These are phyloP conservation scores for Agaricus bisporus DNA, from an alignment of 768 basidiomycete species.

Conservation along the genomic window DNA sequence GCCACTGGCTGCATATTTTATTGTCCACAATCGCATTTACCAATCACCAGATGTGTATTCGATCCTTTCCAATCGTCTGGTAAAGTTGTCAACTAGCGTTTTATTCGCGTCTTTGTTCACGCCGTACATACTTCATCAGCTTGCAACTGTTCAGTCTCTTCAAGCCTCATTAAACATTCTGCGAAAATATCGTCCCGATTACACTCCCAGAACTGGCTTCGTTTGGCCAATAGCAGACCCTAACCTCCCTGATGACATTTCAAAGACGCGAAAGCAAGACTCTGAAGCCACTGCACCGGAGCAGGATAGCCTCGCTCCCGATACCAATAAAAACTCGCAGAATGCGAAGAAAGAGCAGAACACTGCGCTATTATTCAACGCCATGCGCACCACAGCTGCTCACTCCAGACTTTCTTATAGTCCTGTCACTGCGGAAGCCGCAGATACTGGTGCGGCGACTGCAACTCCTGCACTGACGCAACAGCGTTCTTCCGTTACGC, in stretches of 20 bases:
- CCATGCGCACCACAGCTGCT: slow-evolving; percentile 73
- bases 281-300: slow-evolving; percentile 8
- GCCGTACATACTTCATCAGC: slow-evolving; percentile 27
- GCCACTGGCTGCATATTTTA: slow-evolving; percentile 79
- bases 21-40: slow-evolving; percentile 86
- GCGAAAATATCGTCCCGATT: slow-evolving; percentile 70
- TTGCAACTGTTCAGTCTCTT: slow-evolving; percentile 64
- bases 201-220: slow-evolving; percentile 79
- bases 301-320: slow-evolving; percentile 8
- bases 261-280: slow-evolving; percentile 10
- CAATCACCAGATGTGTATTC: slow-evolving; percentile 83
- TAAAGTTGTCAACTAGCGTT: slow-evolving; percentile 21
- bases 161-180: slow-evolving; percentile 74
- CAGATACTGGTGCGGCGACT: slow-evolving; percentile 19
- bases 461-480: slow-evolving; percentile 28
- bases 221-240: slow-evolving; percentile 77
- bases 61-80: slow-evolving; percentile 78
- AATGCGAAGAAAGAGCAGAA: slow-evolving; percentile 58
- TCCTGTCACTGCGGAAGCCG: slow-evolving; percentile 26
- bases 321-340: slow-evolving; percentile 18
- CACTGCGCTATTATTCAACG: slow-evolving; percentile 61
- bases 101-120: background rate
- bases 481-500: slow-evolving; percentile 32
- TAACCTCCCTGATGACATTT: slow-evolving; percentile 23
- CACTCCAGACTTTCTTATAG: slow-evolving; percentile 55